Evolutionary conservation across 2,329 filamentous ascomycete genomes (phyloP), one percentile per base, ranked within the genome.

Genomic region (Colletotrichum echinochloae): DNA sequence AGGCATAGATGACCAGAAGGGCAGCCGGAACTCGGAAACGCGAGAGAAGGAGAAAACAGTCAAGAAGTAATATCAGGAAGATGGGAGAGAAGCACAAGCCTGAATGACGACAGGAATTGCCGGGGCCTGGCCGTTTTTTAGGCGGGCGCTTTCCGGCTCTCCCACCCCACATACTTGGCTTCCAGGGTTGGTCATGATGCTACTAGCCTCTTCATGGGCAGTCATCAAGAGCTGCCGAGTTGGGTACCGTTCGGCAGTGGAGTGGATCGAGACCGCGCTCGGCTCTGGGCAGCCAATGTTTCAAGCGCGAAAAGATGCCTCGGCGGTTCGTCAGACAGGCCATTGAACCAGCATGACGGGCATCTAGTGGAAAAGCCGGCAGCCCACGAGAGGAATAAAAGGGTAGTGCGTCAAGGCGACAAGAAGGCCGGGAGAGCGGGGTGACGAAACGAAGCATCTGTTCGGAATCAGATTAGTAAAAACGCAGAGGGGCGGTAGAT

Each of bases 241-340:
- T 51, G 64, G 59, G 51, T 56, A 63, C 52, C 64, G 64, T 62
- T 67, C 68, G 52, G 64, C 57, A 54, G 64, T 71, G 64, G 68
- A 68, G 68, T 63, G 64, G 68, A 71, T 71, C 68, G 64, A 67
- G 46, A 63, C 68, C 57, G 68, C 66, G 64, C 59, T 71, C 68
- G 68, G 68, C 64, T 60, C 44, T 59, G 51, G 57, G 46, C n/a
- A 48, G 44, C 68, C 64, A 46, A 67, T 68, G 68, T 54, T 70
- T 70, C 63, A 64, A 67, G 41, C 39, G 51, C 64, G 65, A 33
- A 48, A 11, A 70, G 55, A 55, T 66, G 55, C 62, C 66, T 70
- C 62, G 66, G 62, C 63, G n/a, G 66, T 37, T 44, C 12, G n/a
- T n/a, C 4, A 20, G 37, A 16, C 20, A 39, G 39, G 37, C 16